These are phyloP conservation scores for Mallotus japonicus DNA, from an alignment of 441 rosid species.

Conservation along the genomic window DNA sequence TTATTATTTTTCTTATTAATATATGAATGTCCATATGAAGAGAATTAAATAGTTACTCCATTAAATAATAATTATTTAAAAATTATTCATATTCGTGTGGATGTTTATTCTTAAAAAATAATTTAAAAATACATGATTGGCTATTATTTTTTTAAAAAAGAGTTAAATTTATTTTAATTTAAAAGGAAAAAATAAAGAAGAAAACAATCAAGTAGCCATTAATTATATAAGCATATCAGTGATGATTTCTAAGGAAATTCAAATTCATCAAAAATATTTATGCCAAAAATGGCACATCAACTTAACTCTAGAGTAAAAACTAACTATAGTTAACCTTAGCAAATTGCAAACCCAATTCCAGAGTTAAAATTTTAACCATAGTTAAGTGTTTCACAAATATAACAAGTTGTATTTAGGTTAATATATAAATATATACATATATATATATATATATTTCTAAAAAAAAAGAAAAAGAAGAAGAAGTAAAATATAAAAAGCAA, in stretches of 20 bases:
- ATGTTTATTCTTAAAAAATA: no score
- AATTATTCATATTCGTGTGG: no score
- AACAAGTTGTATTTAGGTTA: slow-evolving; percentile 20
- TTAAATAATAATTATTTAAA: no score
- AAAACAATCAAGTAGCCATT: background rate
- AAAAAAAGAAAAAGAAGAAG: background rate
- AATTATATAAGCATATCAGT: background rate
- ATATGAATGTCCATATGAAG: no score
- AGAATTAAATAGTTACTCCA: no score
- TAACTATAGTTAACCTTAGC: slow-evolving; percentile 10
- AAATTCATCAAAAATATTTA: slow-evolving; percentile 7
- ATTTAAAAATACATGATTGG: no score
- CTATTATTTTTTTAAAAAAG: no score
- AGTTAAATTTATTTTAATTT: background rate
- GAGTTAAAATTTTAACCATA: slow-evolving; percentile 34
- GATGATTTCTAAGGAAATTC: background rate
- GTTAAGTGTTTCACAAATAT: slow-evolving; percentile 18
- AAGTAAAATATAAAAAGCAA: slow-evolving; percentile 29
- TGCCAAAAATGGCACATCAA: slow-evolving; percentile 2
- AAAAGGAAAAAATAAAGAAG: background rate
- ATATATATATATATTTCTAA: background rate
- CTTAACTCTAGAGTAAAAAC: slow-evolving; percentile 14
- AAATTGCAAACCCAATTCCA: slow-evolving; percentile 18
- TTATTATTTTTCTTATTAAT: no score
- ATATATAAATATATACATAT: background rate